phyloP scores from a whole-genome alignment of 2,329 filamentous ascomycete species.

The Colletotrichum graminicola region DNA sequence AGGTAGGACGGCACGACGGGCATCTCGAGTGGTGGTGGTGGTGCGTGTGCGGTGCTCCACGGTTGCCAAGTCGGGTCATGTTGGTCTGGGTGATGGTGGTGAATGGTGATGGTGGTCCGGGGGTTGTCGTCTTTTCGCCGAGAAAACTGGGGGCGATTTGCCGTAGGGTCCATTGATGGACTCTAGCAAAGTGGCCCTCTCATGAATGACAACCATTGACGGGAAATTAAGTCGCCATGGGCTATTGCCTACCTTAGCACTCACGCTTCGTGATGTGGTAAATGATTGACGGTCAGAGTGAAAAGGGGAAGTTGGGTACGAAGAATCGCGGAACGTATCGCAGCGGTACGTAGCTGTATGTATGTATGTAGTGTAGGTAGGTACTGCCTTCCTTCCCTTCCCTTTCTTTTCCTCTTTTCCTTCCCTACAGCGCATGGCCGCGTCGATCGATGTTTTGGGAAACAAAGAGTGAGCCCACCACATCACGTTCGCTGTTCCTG shows the following conservation, averaged over 20 bases:
- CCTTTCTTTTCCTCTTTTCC: too few species aligned
- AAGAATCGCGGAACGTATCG: too few species aligned
- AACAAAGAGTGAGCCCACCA: constrained; percentile 20
- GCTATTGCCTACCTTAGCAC: neutral
- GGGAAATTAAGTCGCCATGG: constrained; percentile 38
- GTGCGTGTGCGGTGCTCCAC: too few species aligned
- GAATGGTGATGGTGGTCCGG: neutral
- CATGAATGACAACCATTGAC: constrained; percentile 6
- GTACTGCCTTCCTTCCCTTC: neutral
- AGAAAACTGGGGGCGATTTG: constrained; percentile 20
- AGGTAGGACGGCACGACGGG: too few species aligned
- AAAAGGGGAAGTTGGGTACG: constrained; percentile 36
- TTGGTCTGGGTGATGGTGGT: neutral
- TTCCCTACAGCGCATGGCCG: too few species aligned
- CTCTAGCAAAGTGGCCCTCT: constrained; percentile 26
- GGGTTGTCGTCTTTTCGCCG: neutral
- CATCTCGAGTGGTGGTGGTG: neutral
- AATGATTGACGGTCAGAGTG: constrained; percentile 27
- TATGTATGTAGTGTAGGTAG: too few species aligned
- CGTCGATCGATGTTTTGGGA: constrained; percentile 15
- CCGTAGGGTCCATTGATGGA: constrained; percentile 21
- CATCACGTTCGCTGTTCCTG: constrained; percentile 30
- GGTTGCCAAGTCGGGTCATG: neutral
- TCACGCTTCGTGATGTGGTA: constrained; percentile 22
- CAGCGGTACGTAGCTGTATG: too few species aligned